These are phyloP conservation scores for Triticum monococcum DNA, from an alignment of 176 grass and related monocot genomes.

Conservation along the genomic window DNA sequence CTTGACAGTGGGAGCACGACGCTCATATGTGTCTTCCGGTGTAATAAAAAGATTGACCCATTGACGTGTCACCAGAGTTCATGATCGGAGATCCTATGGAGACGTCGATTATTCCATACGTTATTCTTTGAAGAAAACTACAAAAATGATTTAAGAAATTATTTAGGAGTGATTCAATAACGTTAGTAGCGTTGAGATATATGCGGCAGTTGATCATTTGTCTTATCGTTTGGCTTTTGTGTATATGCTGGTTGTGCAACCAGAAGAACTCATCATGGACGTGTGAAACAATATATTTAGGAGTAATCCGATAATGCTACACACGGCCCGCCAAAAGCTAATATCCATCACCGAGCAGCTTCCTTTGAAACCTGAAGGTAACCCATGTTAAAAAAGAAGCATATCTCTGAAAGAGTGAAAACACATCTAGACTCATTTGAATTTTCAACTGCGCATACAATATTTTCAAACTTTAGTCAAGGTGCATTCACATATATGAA, in stretches of 20 bases:
- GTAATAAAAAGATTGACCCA: too few species aligned
- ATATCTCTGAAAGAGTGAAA: neutral
- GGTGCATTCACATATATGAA: slow-evolving; percentile 1
- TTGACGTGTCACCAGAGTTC: too few species aligned
- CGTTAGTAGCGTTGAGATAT: too few species aligned
- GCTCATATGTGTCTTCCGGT: too few species aligned
- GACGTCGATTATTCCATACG: too few species aligned
- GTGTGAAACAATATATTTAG: slow-evolving; percentile 18
- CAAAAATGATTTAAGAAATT: neutral
- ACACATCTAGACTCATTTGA: too few species aligned
- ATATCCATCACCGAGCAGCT: neutral
- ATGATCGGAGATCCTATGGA: too few species aligned
- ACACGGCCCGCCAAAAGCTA: neutral
- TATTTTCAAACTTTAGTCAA: neutral
- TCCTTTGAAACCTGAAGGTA: slow-evolving; percentile 9
- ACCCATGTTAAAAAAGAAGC: neutral
- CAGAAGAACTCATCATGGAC: neutral
- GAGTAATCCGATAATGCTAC: neutral
- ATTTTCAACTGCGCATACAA: too few species aligned
- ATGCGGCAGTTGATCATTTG: slow-evolving; percentile 13
- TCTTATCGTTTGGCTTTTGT: slow-evolving; percentile 27
- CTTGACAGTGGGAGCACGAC: too few species aligned
- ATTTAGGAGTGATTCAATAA: too few species aligned
- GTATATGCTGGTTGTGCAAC: neutral
- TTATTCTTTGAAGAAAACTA: too few species aligned